Evolutionary conservation across 352 stramenopile species (phyloP), one percentile per base, ranked within the genome.

Genomic region (Phytophthora podocarpi): DNA sequence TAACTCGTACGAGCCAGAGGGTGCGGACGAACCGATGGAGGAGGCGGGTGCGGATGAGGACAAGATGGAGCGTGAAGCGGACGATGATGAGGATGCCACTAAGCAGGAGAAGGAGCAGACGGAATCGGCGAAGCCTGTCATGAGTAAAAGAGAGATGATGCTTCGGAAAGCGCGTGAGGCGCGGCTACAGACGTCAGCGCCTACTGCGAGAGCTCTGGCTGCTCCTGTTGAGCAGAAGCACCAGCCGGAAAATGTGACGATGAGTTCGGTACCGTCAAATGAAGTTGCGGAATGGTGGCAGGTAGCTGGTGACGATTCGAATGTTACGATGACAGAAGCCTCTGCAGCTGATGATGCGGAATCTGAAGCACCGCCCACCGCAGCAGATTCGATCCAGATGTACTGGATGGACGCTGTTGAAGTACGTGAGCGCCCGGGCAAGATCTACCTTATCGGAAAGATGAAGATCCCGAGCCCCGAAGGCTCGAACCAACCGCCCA

Each of bases 381-480:
- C 86, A 9, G 69, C 67, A 35, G 87, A 91, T 43, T 79, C 89
- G 47, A 74, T 99, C 15, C 87, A 96, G 63, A 91, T 99, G 75
- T 99, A 96, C 76, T 99, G 97, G 94, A 94, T 98, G 48, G 97
- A 99, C 76, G 95, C 95, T 0, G 85, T 95, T 16, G 98, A 99
- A 87, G 87, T 98, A 20, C 91, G 97, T 5, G 85, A 96, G 20
- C 85, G 85, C 12, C 91, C 90, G 20, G 97, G 98, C 12, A 95
- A 97, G 43, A 87, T 99, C 43, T 98, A 98, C 69, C 61, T 99
- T 5, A 99, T 99, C 59, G 98, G 97, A 36, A 99, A 99, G 73
- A 95, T 99, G 47, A 87, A 87, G 48, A 67, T 67, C 15, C 61
- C 71, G 0, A 75, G 64, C 16, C 53, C 60, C 0, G 64, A 69